Evolutionary conservation across 306 rosid species (phyloP), one percentile per base, ranked within the genome.

Genomic region (Acacia confusa): DNA sequence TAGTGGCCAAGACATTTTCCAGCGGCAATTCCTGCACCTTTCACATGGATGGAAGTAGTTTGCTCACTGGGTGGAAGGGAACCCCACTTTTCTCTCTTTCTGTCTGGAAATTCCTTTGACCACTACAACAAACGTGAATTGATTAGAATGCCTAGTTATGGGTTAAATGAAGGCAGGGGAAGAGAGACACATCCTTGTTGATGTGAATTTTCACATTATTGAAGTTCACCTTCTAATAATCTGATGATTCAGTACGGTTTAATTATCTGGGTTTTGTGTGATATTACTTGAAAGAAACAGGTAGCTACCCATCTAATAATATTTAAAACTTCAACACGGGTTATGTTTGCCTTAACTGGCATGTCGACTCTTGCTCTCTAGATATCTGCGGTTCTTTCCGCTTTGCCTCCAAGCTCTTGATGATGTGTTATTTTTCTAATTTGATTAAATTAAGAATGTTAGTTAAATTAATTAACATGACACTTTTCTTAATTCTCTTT

Each of bases 61-160:
- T 83, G 55, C 45, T 79, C 1, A 17, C 63, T 55, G 81, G 79
- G 12, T 93, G 97, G 97, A 91, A 90, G 70, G 97, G 97, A 38
- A 88, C 94, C 17, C 92, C 96, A 14, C 61, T 91, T 82, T 55
- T 4, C 6, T 90, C 91, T 80, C 81, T 91, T 47, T 93, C 94
- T 45, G 88, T 79, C 3, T 93, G 92, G 92, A 90, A 88, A 70
- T 92, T 92, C 70, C 77, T 72, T 52, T 84, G 83, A 83, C 27
- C 13, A 43, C 45, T 17, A 63, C 28, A 55, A 22, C 14, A 5
- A n/a, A n/a, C 2, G 15, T 58, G 32, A 58, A 7, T 55, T 8
- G 12, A 55, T 55, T n/a, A 4, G 12, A n/a, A 22, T 24, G 28
- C 15, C 24, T n/a, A 24, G 15, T 57, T 22, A 22, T 22, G 14